A percentile compares a stretch with the other conserved stretches of the same genome.
Evolutionary conservation across 371 early-diverging fungal species (phyloP).

Genomic region (Dentiscutata heterogama): DNA sequence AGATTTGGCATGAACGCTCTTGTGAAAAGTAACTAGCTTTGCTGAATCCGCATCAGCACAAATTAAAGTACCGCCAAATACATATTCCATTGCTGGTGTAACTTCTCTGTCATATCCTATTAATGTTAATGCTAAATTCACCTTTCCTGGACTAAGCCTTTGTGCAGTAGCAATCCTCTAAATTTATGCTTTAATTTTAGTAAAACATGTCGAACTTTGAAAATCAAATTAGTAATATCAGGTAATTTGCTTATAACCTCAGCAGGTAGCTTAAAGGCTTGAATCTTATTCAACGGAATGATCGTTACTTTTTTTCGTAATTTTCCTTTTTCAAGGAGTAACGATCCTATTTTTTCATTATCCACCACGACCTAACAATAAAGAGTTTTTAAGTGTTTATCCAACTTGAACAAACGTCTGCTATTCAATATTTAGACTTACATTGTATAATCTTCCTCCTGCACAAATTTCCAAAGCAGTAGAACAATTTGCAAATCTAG

Average conservation of each 20-base stretch:
- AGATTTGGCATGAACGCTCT: constrained; percentile 80
- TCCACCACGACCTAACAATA: constrained; percentile 87
- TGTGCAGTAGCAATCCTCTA: constrained; percentile 77
- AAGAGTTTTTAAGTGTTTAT: background rate
- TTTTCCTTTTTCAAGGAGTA: constrained; percentile 83
- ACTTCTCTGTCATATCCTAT: constrained; percentile 86
- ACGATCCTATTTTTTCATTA: constrained; percentile 87
- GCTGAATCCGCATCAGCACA: constrained; percentile 91
- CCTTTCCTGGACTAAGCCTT: constrained; percentile 83
- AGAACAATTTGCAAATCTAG: constrained; percentile 68
- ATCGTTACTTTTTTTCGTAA: constrained; percentile 91
- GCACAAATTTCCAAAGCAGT: constrained; percentile 95
- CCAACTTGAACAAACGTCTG: background rate
- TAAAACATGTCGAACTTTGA: background rate
- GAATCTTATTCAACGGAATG: constrained; percentile 98
- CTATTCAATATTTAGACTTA: constrained; percentile 48
- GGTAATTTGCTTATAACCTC: constrained; percentile 56
- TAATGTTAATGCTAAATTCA: constrained; percentile 84
- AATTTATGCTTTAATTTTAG: background rate
- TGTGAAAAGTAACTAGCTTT: constrained; percentile 90
- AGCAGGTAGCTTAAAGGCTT: constrained; percentile 68
- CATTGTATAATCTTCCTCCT: constrained; percentile 93
- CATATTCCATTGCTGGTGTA: constrained; percentile 90
- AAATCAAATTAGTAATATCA: constrained; percentile 7
- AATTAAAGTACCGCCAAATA: constrained; percentile 96